Percentiles rank a stretch among this genome's conserved stretches.
Evolutionary conservation across 1,139 yeast species (phyloP).

Genomic region (Saccharomyces hybrid): DNA sequence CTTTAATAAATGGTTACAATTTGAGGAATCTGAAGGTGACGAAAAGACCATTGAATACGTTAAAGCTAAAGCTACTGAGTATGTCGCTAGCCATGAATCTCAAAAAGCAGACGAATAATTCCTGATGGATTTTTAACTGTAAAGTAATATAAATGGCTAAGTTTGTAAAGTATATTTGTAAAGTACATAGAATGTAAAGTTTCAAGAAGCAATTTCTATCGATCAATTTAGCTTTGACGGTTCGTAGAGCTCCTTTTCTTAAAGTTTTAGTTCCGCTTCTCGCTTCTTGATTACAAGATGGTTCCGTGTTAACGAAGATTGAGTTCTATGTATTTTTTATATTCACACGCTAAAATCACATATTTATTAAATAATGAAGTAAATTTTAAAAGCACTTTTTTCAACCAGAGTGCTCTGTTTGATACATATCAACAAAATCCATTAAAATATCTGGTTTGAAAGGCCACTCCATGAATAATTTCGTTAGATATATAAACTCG

Average conservation of each 20-base stretch:
- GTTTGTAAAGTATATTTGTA: neutral
- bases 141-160: neutral
- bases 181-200: neutral
- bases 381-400: neutral
- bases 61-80: conserved; percentile 86
- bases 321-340: neutral
- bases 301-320: neutral
- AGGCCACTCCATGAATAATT: conserved; percentile 68
- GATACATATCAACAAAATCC: conserved; percentile 24
- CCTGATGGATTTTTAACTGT: neutral
- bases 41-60: conserved; percentile 72
- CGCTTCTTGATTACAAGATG: neutral
- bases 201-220: neutral
- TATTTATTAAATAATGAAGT: neutral
- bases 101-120: neutral
- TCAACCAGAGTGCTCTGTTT: conserved; percentile 12
- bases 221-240: neutral
- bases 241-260: neutral
- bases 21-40: conserved; percentile 65
- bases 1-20: conserved; percentile 85
- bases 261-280: neutral
- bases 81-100: conserved; percentile 35
- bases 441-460: conserved; percentile 58
- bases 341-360: neutral
- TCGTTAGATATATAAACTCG: conserved; percentile 47